phyloP scores from a whole-genome alignment of 2,329 filamentous ascomycete species.

The Dothiorella sarmentorum region DNA sequence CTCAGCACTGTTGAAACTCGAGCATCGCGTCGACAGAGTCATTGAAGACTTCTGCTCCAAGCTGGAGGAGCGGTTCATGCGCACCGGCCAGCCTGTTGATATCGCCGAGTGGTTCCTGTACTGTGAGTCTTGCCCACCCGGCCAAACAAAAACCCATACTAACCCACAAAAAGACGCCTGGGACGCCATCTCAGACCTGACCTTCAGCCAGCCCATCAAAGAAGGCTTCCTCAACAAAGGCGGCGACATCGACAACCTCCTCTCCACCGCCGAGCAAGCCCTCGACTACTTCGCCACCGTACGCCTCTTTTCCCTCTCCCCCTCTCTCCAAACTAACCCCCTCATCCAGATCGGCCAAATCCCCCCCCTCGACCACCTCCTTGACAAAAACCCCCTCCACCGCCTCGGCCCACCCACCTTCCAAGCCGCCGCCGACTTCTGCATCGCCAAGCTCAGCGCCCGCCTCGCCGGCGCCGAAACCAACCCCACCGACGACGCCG shows the following conservation, averaged over 20 bases:
- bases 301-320: not conserved
- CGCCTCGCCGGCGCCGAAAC: constrained; percentile 20
- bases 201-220: constrained; percentile 14
- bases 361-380: constrained; percentile 26
- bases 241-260: constrained; percentile 16
- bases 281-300: constrained; percentile 26
- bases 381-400: constrained; percentile 24
- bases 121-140: no score
- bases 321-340: not conserved
- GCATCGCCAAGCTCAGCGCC: constrained; percentile 23
- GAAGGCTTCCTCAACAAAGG: constrained; percentile 13
- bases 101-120: constrained; percentile 34
- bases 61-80: constrained; percentile 29
- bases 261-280: constrained; percentile 23
- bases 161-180: not conserved
- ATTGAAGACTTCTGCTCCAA: constrained; percentile 24
- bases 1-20: constrained; percentile 27
- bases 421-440: constrained; percentile 22
- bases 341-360: constrained; percentile 27
- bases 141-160: no score
- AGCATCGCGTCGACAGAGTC: constrained; percentile 29
- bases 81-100: constrained; percentile 28
- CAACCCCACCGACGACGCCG: constrained; percentile 20
- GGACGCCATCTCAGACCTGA: constrained; percentile 8
- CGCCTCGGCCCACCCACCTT: constrained; percentile 21